Evolutionary conservation across 2,329 filamentous ascomycete species (phyloP).

Genomic region (Colletotrichum lindemuthianum): DNA sequence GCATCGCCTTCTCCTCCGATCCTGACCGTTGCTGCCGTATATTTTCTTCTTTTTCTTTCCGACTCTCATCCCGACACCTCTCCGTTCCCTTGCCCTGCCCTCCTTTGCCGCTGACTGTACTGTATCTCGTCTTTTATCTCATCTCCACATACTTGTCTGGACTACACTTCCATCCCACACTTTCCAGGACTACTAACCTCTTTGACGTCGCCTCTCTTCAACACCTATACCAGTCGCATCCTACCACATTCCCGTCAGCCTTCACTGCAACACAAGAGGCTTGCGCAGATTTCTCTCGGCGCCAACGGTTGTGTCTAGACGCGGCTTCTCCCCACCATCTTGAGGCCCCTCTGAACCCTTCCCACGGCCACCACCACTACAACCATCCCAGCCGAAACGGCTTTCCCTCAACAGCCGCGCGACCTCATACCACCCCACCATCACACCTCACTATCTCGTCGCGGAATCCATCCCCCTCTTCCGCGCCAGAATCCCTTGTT

Average conservation of each 20-base stretch:
- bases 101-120: slow-evolving; percentile 26
- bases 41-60: slow-evolving; percentile 17
- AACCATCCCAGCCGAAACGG: slow-evolving; percentile 35
- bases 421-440: slow-evolving; percentile 34
- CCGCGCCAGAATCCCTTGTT: slow-evolving; percentile 28
- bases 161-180: not conserved
- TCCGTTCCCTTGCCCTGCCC: slow-evolving; percentile 20
- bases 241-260: not conserved
- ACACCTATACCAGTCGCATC: slow-evolving; percentile 2
- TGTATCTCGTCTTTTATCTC: slow-evolving; percentile 14
- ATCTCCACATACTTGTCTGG: slow-evolving; percentile 26
- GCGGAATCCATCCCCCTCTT: slow-evolving; percentile 28
- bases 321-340: slow-evolving; percentile 34
- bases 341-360: slow-evolving; percentile 27
- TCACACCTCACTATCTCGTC: slow-evolving; percentile 23
- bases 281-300: slow-evolving; percentile 18
- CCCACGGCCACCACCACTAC: slow-evolving; percentile 34
- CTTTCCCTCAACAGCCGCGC: slow-evolving; percentile 37
- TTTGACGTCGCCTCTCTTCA: slow-evolving; percentile 5
- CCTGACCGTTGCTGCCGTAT: slow-evolving; percentile 19
- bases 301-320: slow-evolving; percentile 17
- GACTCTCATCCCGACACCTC: not conserved
- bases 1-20: slow-evolving; percentile 39
- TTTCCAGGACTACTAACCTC: slow-evolving; percentile 3
- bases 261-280: slow-evolving; percentile 3